Evolutionary conservation across 2,329 filamentous ascomycete genomes (phyloP).

Genomic region (Berkeleyomyces basicola): DNA sequence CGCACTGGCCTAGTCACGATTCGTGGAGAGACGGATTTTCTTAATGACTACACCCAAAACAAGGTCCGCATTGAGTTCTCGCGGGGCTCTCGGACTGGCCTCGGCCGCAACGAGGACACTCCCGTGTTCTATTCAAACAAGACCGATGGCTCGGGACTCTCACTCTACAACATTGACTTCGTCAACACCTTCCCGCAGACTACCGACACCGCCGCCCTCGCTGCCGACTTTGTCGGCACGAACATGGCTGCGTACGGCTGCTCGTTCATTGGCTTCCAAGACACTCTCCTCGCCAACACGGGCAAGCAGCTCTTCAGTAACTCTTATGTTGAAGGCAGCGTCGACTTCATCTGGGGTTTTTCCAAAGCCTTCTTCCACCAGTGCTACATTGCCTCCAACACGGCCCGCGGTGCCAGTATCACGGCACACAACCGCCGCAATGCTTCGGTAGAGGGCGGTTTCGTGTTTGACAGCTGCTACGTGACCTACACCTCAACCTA

Average conservation of each 20-base stretch:
- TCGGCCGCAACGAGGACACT: constrained; percentile 32
- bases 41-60: constrained; percentile 36
- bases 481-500: constrained; percentile 9
- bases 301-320: constrained; percentile 31
- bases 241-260: constrained; percentile 24
- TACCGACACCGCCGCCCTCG: constrained; percentile 31
- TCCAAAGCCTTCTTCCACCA: constrained; percentile 23
- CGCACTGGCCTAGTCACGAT: constrained; percentile 35
- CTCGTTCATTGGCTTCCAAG: constrained; percentile 31
- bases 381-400: constrained; percentile 24
- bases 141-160: constrained; percentile 30
- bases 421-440: constrained; percentile 20
- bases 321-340: constrained; percentile 30
- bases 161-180: constrained; percentile 47
- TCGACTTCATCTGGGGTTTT: constrained; percentile 24
- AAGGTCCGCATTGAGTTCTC: constrained; percentile 35
- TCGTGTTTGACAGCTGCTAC: constrained; percentile 20
- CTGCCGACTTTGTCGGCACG: constrained; percentile 18
- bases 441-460: constrained; percentile 19
- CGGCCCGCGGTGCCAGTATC: constrained; percentile 18
- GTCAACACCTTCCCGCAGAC: constrained; percentile 30
- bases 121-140: constrained; percentile 22
- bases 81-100: constrained; percentile 11
- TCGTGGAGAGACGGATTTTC: constrained; percentile 41
- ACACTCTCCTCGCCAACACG: constrained; percentile 30